Conservation (phyloP, 306 rosid genomes). For the Morella rubra region DNA sequence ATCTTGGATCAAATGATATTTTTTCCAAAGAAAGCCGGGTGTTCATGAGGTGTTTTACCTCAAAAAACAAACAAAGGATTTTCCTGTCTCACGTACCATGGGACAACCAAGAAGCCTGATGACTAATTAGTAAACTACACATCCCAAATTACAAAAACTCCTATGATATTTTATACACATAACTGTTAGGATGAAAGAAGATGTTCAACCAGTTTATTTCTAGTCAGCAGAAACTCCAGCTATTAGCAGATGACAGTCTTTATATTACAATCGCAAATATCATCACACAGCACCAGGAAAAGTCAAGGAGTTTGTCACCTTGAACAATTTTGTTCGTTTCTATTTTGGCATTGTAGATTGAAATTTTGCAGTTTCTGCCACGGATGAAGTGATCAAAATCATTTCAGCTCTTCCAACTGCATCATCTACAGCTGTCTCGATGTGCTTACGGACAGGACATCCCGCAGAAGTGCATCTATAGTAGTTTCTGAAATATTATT, state of each 20-base stretch:
- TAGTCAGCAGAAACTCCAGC: background rate
- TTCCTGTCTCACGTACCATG: too few species aligned
- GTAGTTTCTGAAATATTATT: constrained; percentile 69
- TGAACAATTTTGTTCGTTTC: background rate
- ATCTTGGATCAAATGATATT: too few species aligned
- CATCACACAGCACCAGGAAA: background rate
- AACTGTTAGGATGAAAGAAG: too few species aligned
- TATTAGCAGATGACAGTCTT: background rate
- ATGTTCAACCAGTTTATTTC: background rate
- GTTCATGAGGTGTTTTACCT: too few species aligned
- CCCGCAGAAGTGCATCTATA: constrained; percentile 99
- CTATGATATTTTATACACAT: too few species aligned
- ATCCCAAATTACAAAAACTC: too few species aligned
- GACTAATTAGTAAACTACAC: too few species aligned
- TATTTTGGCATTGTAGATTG: background rate
- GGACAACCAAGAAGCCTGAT: too few species aligned
- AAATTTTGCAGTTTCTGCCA: background rate
- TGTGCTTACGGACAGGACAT: constrained; percentile 95
- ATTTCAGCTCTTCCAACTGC: constrained; percentile 10
- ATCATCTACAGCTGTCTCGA: constrained; percentile 75
- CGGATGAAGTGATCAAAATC: background rate
- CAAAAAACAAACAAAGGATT: too few species aligned
- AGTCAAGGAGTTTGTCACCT: background rate
- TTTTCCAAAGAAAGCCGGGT: too few species aligned
- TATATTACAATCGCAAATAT: too few species aligned